A percentile compares a stretch with the other conserved stretches of the same genome.
phyloP scores from a whole-genome alignment of 2,329 filamentous ascomycete genomes.

The Colletotrichum godetiae region DNA sequence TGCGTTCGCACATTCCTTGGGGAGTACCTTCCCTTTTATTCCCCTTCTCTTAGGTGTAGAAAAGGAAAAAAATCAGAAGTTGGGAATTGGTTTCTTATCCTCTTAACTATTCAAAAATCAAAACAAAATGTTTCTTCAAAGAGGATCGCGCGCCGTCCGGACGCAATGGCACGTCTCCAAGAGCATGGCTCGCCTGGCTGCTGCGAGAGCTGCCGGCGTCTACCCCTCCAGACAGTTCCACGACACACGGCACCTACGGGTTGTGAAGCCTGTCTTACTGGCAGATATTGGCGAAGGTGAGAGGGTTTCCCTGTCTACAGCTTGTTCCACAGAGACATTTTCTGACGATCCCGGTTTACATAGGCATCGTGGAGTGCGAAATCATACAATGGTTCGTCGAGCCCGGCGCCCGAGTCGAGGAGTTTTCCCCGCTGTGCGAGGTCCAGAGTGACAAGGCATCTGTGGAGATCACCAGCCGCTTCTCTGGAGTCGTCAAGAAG shows the following conservation, averaged over 20 bases:
- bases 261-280: constrained; percentile 82
- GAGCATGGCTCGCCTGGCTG: constrained; percentile 49
- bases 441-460: constrained; percentile 98
- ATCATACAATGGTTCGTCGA: constrained; percentile 99
- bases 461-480: constrained; percentile 93
- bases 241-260: constrained; percentile 59
- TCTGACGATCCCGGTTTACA: constrained; percentile 36
- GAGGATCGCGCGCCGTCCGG: constrained; percentile 61
- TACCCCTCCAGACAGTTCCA: constrained; percentile 60
- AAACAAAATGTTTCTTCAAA: constrained; percentile 65
- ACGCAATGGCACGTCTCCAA: constrained; percentile 62
- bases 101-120: constrained; percentile 4
- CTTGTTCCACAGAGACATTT: neutral
- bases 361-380: constrained; percentile 97
- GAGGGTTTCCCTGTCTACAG: neutral
- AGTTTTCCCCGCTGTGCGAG: constrained; percentile 97
- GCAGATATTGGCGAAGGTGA: constrained; percentile 89
- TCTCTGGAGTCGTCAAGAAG: constrained; percentile 95
- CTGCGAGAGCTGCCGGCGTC: constrained; percentile 44
- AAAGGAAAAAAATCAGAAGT: neutral
- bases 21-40: neutral
- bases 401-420: constrained; percentile 93
- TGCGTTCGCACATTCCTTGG: constrained; percentile 33
- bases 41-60: neutral
- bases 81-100: constrained; percentile 1